Evolutionary conservation across 768 basidiomycete genomes (phyloP).

Genomic region (Suillus brevipes): DNA sequence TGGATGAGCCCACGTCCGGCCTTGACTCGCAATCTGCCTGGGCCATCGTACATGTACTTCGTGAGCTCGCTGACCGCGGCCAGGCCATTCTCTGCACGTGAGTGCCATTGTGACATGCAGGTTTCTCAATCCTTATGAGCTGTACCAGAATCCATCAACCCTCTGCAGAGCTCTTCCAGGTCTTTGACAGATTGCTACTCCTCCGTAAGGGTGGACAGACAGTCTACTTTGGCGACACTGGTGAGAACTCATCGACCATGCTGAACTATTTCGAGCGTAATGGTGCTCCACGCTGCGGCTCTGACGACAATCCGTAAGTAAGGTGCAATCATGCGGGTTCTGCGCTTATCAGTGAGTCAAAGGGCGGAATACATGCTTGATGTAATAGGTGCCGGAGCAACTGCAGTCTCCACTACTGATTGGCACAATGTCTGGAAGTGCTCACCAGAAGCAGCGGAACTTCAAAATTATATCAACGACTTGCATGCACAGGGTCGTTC

Average conservation of each 20-base stretch:
- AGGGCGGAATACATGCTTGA: slow-evolving; percentile 71
- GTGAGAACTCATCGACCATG: slow-evolving; percentile 58
- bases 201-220: slow-evolving; percentile 74
- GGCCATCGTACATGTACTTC: slow-evolving; percentile 75
- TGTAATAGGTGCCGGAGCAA: slow-evolving; percentile 76
- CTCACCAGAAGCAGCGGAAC: slow-evolving; percentile 42
- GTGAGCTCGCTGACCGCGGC: slow-evolving; percentile 74
- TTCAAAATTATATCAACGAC: slow-evolving; percentile 41
- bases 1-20: slow-evolving; percentile 91
- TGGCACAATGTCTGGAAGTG: slow-evolving; percentile 66
- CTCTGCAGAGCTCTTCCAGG: slow-evolving; percentile 80
- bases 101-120: slow-evolving; percentile 20
- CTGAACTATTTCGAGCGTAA: slow-evolving; percentile 74
- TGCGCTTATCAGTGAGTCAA: slow-evolving; percentile 37
- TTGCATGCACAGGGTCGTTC: slow-evolving; percentile 52
- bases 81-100: slow-evolving; percentile 91
- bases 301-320: slow-evolving; percentile 64
- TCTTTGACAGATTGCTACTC: slow-evolving; percentile 77
- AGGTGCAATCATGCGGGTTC: slow-evolving; percentile 37
- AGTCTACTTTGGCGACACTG: slow-evolving; percentile 72
- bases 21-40: slow-evolving; percentile 86
- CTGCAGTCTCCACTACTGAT: slow-evolving; percentile 51
- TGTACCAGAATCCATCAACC: slow-evolving; percentile 38
- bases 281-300: slow-evolving; percentile 59
- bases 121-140: background rate